Percentiles rank a stretch among this genome's conserved stretches.
These are phyloP conservation scores for Viola odorata DNA, from an alignment of 345 rosid genomes.

Conservation along the genomic window DNA sequence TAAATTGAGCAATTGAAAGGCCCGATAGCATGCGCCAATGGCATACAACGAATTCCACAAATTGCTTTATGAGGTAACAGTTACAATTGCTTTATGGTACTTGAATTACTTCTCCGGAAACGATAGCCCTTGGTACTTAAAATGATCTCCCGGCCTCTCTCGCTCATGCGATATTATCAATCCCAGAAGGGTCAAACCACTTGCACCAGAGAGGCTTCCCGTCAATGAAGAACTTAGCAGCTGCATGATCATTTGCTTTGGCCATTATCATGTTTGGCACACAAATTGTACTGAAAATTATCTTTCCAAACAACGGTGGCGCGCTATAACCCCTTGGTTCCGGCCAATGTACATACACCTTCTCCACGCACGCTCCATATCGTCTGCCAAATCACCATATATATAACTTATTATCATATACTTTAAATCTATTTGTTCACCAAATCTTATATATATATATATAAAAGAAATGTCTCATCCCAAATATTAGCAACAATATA, in stretches of 20 bases:
- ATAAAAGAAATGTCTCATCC: no score
- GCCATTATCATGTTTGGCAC: slow-evolving; percentile 16
- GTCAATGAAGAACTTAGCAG: slow-evolving; percentile 23
- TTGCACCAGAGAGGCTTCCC: slow-evolving; percentile 39
- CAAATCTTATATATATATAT: neutral
- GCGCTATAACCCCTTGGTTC: neutral
- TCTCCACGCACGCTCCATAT: slow-evolving; percentile 31
- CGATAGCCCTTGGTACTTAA: no score
- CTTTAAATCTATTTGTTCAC: neutral
- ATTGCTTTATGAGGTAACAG: no score
- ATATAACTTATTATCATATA: no score
- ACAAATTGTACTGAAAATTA: slow-evolving; percentile 15
- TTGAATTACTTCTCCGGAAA: no score
- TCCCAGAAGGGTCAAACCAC: slow-evolving; percentile 17
- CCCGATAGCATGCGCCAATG: no score
- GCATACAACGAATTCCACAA: no score
- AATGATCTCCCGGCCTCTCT: neutral
- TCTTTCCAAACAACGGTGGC: slow-evolving; percentile 32
- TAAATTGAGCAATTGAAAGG: no score
- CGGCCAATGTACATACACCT: slow-evolving; percentile 36
- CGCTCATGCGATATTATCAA: neutral
- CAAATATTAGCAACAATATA: no score
- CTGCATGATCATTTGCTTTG: neutral
- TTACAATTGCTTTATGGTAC: no score
- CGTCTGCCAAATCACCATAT: slow-evolving; percentile 10